Conservation (phyloP, 768 basidiomycete genomes). For the Suillus paluster region DNA sequence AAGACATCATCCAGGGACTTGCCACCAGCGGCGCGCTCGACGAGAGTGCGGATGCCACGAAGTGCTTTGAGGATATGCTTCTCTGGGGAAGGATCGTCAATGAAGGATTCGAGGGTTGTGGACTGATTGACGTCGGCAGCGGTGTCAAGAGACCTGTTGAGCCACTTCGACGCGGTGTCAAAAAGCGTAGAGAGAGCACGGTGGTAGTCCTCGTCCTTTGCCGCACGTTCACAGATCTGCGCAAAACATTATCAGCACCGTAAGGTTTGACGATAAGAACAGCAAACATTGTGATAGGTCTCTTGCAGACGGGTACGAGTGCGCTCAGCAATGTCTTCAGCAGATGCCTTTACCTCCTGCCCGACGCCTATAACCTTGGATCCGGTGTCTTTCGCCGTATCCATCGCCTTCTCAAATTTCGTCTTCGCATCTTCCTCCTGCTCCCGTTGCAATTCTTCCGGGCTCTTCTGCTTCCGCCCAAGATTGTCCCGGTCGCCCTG, state of each 20-base stretch:
- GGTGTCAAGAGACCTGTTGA: conserved; percentile 54
- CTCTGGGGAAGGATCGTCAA: conserved; percentile 65
- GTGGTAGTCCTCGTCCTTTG: conserved; percentile 62
- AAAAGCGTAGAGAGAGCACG: conserved; percentile 62
- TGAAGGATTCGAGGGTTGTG: conserved; percentile 55
- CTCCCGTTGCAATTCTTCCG: conserved; percentile 46
- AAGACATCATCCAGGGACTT: conserved; percentile 56
- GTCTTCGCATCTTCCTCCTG: conserved; percentile 49
- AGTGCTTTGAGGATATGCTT: conserved; percentile 64
- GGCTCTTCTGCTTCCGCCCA: conserved; percentile 55
- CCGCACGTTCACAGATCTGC: conserved; percentile 68
- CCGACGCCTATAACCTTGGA: conserved; percentile 57
- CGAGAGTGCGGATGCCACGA: conserved; percentile 38
- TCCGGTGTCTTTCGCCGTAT: conserved; percentile 61
- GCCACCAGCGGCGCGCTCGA: conserved; percentile 56
- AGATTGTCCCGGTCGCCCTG: conserved; percentile 61
- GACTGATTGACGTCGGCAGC: conserved; percentile 47
- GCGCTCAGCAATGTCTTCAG: conserved; percentile 49
- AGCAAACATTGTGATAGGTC: conserved; percentile 54
- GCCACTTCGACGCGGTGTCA: conserved; percentile 57
- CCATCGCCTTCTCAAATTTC: conserved; percentile 71
- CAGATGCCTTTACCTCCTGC: conserved; percentile 46
- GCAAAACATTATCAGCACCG: neutral
- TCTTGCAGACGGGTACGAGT: conserved; percentile 49
- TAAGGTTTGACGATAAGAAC: neutral